phyloP scores from a whole-genome alignment of 2,329 filamentous ascomycete species.

The Cladosporium halotolerans region DNA sequence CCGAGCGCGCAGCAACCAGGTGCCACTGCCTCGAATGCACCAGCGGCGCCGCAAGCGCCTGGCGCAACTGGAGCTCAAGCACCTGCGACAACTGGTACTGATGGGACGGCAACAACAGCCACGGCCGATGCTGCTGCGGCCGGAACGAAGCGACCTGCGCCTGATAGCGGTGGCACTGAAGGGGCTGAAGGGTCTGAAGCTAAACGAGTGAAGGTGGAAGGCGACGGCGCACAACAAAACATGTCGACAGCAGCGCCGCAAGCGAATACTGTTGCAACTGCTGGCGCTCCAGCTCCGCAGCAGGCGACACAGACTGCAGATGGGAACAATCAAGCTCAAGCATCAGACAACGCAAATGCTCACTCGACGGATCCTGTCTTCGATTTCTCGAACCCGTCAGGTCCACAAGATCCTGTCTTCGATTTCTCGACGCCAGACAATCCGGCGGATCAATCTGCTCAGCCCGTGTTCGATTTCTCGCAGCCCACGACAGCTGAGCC shows the following conservation, averaged over 20 bases:
- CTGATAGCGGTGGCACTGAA: neutral
- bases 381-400: constrained; percentile 4
- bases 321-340: neutral
- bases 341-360: neutral
- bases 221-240: neutral
- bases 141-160: constrained; percentile 2
- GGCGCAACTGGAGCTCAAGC: neutral
- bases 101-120: neutral
- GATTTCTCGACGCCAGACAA: constrained; percentile 7
- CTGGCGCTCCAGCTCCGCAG: neutral
- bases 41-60: neutral
- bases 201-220: constrained; percentile 7
- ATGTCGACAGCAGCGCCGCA: neutral
- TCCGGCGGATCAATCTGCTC: neutral
- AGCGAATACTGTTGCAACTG: neutral
- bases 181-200: neutral
- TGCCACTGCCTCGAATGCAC: neutral
- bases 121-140: neutral
- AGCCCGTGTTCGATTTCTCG: constrained; percentile 7
- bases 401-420: neutral
- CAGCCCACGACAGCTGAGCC: neutral
- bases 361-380: constrained; percentile 1
- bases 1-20: neutral
- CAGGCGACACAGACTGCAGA: neutral
- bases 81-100: neutral